Percentiles rank a stretch among this genome's conserved stretches.
These are phyloP conservation scores for Alternaria infectoria DNA, from an alignment of 2,329 filamentous ascomycete genomes.

Conservation along the genomic window DNA sequence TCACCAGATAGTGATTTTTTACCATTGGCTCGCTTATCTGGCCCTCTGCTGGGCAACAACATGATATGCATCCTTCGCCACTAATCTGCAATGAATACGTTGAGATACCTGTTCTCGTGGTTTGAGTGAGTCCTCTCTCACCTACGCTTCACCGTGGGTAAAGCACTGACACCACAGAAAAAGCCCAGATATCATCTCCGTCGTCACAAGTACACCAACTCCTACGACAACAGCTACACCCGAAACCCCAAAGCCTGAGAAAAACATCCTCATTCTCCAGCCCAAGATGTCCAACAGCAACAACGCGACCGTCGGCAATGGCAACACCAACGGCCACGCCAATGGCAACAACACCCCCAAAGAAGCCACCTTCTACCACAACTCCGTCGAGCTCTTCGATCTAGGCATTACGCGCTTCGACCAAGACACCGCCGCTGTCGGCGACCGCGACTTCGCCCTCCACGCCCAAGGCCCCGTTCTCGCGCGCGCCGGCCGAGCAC, in stretches of 20 bases:
- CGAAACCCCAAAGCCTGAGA: not conserved
- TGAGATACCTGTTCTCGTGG: not conserved
- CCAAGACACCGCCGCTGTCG: slow-evolving; percentile 36
- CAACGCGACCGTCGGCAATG: not conserved
- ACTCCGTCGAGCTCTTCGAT: slow-evolving; percentile 32
- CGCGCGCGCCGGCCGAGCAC: slow-evolving; percentile 29
- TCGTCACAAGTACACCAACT: not conserved
- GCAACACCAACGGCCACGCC: not conserved
- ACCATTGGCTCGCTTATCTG: not conserved
- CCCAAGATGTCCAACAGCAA: not conserved
- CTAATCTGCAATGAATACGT: not conserved
- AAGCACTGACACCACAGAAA: not conserved
- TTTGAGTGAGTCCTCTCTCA: not conserved
- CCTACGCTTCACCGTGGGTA: not conserved
- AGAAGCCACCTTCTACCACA: slow-evolving; percentile 12
- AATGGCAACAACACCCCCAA: not conserved
- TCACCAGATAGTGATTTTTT: not conserved
- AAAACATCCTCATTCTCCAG: not conserved
- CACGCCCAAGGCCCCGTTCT: slow-evolving; percentile 14
- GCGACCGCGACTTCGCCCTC: slow-evolving; percentile 37
- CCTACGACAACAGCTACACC: not conserved
- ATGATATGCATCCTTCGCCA: not conserved
- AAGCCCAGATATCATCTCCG: not conserved
- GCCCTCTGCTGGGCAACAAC: not conserved
- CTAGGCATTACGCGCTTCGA: slow-evolving; percentile 40